Evolutionary conservation across 352 stramenopile genomes (phyloP).

Genomic region (Pythium diclinum): DNA sequence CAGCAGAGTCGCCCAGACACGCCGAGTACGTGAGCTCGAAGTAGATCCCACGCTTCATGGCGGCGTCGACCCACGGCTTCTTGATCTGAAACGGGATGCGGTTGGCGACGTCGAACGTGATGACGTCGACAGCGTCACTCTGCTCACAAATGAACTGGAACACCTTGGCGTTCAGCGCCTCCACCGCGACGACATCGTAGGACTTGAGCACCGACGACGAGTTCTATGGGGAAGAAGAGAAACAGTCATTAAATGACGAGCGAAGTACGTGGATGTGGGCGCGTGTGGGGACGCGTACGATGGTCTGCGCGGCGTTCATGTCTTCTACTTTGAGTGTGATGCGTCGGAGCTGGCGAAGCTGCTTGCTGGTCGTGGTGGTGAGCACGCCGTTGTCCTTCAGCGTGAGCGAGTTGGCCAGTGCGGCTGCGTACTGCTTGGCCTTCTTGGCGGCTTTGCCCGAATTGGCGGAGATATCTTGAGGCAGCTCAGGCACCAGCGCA

Average conservation of each 20-base stretch:
- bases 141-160: slow-evolving; percentile 86
- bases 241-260: too few species aligned
- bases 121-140: slow-evolving; percentile 62
- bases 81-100: slow-evolving; percentile 78
- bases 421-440: slow-evolving; percentile 56
- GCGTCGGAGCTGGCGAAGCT: slow-evolving; percentile 57
- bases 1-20: slow-evolving; percentile 69
- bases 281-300: slow-evolving; percentile 39
- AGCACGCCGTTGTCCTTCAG: slow-evolving; percentile 25
- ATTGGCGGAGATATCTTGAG: slow-evolving; percentile 32
- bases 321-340: slow-evolving; percentile 79
- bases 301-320: slow-evolving; percentile 49
- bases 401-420: slow-evolving; percentile 38
- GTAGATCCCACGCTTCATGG: slow-evolving; percentile 66
- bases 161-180: slow-evolving; percentile 59
- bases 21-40: slow-evolving; percentile 83
- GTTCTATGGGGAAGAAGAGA: slow-evolving; percentile 29
- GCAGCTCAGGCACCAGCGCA: slow-evolving; percentile 30
- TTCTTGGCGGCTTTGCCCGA: slow-evolving; percentile 57
- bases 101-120: slow-evolving; percentile 81
- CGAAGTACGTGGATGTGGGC: too few species aligned
- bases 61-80: slow-evolving; percentile 64
- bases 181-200: slow-evolving; percentile 78
- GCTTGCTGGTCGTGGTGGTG: slow-evolving; percentile 28
- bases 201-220: slow-evolving; percentile 50